Base-by-base conservation (phyloP, 78 protist genomes). In the Chrysochromulina parva region DNA sequence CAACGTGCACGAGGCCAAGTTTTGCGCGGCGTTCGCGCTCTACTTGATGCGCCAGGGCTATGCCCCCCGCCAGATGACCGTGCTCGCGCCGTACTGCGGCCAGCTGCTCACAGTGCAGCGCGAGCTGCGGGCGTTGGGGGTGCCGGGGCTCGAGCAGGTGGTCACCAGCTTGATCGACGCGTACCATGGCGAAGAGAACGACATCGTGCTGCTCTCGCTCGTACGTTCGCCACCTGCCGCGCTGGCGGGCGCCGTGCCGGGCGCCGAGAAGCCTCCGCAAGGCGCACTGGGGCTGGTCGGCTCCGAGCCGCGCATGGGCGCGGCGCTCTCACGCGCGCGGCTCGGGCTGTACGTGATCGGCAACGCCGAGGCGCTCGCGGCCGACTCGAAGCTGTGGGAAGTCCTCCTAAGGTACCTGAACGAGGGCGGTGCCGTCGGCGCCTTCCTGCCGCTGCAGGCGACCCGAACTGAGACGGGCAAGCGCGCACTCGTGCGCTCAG, bases 51-150 rank as follows among this genome's bases (percentile, higher is more conserved):
- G n/a, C 20, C 28, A 26, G 88, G 91, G 62, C 38, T 20, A 17
- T n/a, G 38, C 2, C 38, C 55, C n/a, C 67, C 14, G 65, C 28
- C 24, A 59, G n/a, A 93, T 95, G 1, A 91, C 92, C 24, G 88
- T 96, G 11, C 76, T 97, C 22, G 92, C 97, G 5, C 92, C 96
- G 5, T 97, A 97, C 78, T 14, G 81, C 53, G 98, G 97, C 7
- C 98, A 97, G 91, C 60, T 47, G 28, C 48, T 16, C 57, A 24
- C 7, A 59, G 5, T 19, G 52, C 62, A 2, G 26, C 1, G 52
- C 48, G 48, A 14, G 11, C 16, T n/a, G 13, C 24, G 24, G 10
- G 28, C 1, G 54, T 17, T 0, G 24, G 54, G 22, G 54, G 24
- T 38, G 38, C 38, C 3, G 38, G 38, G 6, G 20, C 20, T 59